A percentile compares a stretch with the other conserved stretches of the same genome.
Conservation (phyloP, 176 grass and related monocot genomes). For the Juncus effusus region DNA sequence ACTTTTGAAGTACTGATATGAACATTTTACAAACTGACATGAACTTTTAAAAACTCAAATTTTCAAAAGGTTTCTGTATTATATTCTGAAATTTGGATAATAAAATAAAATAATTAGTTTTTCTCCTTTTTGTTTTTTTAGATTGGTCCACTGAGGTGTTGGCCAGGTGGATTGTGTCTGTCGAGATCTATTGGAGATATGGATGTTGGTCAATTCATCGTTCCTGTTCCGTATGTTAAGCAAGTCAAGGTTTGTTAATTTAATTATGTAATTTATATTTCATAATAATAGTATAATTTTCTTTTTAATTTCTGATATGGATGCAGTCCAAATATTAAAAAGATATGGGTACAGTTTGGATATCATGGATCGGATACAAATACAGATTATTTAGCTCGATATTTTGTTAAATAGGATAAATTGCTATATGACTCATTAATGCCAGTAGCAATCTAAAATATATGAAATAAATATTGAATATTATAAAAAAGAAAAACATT, state of each 20-base stretch:
- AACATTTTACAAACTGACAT: no score
- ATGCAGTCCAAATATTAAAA: no score
- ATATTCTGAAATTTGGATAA: background rate
- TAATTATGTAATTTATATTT: background rate
- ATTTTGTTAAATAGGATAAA: no score
- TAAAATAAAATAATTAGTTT: background rate
- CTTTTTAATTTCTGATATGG: background rate
- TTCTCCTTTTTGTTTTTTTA: slow-evolving; percentile 31
- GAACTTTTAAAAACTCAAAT: no score
- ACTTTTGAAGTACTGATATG: background rate
- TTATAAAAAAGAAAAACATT: no score
- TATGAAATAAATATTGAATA: no score
- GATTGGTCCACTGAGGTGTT: slow-evolving; percentile 96
- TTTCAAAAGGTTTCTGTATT: background rate
- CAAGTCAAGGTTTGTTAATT: slow-evolving; percentile 86
- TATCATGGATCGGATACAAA: no score
- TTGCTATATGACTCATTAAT: no score
- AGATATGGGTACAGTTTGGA: background rate
- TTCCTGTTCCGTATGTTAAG: slow-evolving; percentile 92
- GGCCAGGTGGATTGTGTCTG: slow-evolving; percentile 95
- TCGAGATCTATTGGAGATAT: slow-evolving; percentile 97
- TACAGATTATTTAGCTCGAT: no score
- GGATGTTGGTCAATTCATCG: slow-evolving; percentile 93
- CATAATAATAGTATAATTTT: slow-evolving; percentile 12
- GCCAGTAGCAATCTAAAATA: no score